Evolutionary conservation across 345 rosid genomes (phyloP).

Genomic region (Linum trigynum): DNA sequence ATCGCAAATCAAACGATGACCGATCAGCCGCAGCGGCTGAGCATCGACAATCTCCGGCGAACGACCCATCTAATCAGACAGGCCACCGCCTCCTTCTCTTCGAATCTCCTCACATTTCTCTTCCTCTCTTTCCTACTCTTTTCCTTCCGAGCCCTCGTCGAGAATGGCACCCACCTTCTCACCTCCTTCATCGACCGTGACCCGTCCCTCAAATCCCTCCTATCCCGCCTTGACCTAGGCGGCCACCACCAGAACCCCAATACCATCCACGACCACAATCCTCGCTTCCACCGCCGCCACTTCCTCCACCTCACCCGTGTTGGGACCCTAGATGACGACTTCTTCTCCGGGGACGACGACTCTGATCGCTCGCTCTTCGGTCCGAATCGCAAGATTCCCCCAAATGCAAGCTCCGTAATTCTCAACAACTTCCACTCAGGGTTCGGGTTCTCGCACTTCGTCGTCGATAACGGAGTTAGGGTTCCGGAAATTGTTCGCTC

Average conservation of each 20-base stretch:
- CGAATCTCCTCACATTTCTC: slow-evolving; percentile 50
- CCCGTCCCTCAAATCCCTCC: slow-evolving; percentile 72
- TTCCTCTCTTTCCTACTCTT: slow-evolving; percentile 67
- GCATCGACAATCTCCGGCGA: slow-evolving; percentile 48
- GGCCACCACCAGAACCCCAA: slow-evolving; percentile 22
- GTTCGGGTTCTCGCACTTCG: slow-evolving; percentile 43
- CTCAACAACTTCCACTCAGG: slow-evolving; percentile 43
- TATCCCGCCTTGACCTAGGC: slow-evolving; percentile 67
- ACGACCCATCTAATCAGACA: slow-evolving; percentile 52
- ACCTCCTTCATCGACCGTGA: slow-evolving; percentile 76
- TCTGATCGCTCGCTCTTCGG: too few species aligned
- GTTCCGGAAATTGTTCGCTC: slow-evolving; percentile 44
- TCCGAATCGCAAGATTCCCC: too few species aligned
- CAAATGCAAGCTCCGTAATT: slow-evolving; percentile 14
- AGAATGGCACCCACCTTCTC: slow-evolving; percentile 51
- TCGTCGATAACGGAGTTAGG: slow-evolving; percentile 49
- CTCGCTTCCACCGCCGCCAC: slow-evolving; percentile 11
- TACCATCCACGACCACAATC: slow-evolving; percentile 10
- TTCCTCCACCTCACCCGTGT: too few species aligned
- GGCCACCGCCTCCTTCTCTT: slow-evolving; percentile 34
- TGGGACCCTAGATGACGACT: too few species aligned
- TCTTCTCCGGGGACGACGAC: too few species aligned
- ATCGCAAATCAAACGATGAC: slow-evolving; percentile 36
- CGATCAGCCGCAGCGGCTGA: slow-evolving; percentile 41
- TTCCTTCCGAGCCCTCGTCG: slow-evolving; percentile 73